Evolutionary conservation across 768 basidiomycete genomes (phyloP), one percentile per base, ranked within the genome.

Genomic region (Sistotremastrum suecicum): DNA sequence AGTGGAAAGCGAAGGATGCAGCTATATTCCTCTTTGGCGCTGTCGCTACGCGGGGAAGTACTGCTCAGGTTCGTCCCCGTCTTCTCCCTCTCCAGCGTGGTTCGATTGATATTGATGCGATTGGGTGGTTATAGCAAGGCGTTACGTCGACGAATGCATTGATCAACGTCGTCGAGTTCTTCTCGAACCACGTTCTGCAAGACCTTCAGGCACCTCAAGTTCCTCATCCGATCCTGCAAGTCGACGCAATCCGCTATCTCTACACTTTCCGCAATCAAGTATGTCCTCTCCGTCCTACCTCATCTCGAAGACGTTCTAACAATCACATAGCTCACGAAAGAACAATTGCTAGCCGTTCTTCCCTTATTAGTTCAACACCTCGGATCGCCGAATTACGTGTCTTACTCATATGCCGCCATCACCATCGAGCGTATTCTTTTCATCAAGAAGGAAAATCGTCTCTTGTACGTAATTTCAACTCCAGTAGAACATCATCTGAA

Each of bases 201-300:
- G 95, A 99, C 61, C 65, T 98, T 37, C 82, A 78, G 50, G 82
- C 86, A 2, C 65, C 72, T 4, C 77, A 78, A 3, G 63, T 67
- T 9, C 82, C 85, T 1, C 84, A 95, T 56, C 85, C 91, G 2
- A 88, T 97, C 53, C 68, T 99, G 38, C 88, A 92, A 57, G 91
- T 94, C 30, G 91, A 98, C 60, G 91, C 92, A 6, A 97, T 98
- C 60, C 82, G 90, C 41, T 98, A 89, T 68, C 63, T 98, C 43
- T 71, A 88, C 56, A 94, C 89, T 0, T 98, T 99, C 75, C 71
- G 94, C n/a, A 89, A 90, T 56, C 92, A 95, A 68, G 91, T 87
- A 41, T 42, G 68, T 37, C 29, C 39, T 44, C 42, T n/a, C 34
- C 34, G 20, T 36, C 37, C 39, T 11, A 28, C 52, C 7, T 5